A percentile compares a stretch with the other conserved stretches of the same genome.
Conservation (phyloP, 1,284 basidiomycete genomes). For the Bjerkandera adusta region DNA sequence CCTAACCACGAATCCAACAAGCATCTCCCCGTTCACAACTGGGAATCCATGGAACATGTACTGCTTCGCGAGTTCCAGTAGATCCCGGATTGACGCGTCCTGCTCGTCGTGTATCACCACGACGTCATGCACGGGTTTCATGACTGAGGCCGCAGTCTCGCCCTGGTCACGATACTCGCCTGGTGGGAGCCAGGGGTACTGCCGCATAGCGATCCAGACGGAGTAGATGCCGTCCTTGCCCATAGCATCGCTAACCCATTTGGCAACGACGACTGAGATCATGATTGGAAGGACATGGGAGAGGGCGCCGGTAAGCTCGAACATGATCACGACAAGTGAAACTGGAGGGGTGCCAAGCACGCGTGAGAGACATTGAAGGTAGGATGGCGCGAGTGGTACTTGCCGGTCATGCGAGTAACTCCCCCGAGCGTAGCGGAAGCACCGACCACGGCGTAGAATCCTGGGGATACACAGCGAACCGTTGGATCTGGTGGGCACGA, state of each 20-base stretch:
- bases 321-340: conserved; percentile 71
- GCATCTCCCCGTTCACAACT: conserved; percentile 42
- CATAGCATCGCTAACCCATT: conserved; percentile 74
- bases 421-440: conserved; percentile 81
- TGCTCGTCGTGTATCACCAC: conserved; percentile 51
- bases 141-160: conserved; percentile 59
- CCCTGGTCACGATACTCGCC: conserved; percentile 65
- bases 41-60: conserved; percentile 62
- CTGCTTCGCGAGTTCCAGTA: conserved; percentile 45
- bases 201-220: conserved; percentile 69
- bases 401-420: conserved; percentile 79
- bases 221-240: conserved; percentile 74
- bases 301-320: conserved; percentile 73
- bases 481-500: conserved; percentile 70
- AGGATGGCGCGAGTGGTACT: conserved; percentile 21
- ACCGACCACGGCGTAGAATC: conserved; percentile 83
- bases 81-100: conserved; percentile 42
- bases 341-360: conserved; percentile 38
- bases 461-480: conserved; percentile 70
- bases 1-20: conserved; percentile 60
- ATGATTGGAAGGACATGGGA: conserved; percentile 80
- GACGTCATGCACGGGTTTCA: conserved; percentile 53
- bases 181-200: conserved; percentile 75
- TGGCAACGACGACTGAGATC: conserved; percentile 74
- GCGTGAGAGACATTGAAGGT: not conserved